Percentiles rank a stretch among this genome's conserved stretches.
phyloP scores from a whole-genome alignment of 2,329 filamentous ascomycete genomes.

The Calonectria pseudoreteaudii region DNA sequence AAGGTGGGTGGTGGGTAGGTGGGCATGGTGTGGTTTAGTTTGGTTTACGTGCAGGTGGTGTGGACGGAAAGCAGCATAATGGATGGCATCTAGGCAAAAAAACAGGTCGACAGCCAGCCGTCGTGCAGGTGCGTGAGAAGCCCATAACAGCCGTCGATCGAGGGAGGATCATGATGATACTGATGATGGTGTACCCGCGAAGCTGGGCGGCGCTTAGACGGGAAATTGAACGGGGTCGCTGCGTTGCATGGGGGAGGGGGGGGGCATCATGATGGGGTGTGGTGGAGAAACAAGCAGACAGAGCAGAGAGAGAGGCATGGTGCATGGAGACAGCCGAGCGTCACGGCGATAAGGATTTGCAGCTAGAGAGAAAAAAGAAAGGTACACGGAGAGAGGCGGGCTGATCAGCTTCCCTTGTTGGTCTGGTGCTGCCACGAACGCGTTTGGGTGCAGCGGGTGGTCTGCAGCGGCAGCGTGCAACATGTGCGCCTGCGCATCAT shows the following conservation, averaged over 20 bases:
- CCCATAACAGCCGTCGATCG: slow-evolving; percentile 27
- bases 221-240: slow-evolving; percentile 42
- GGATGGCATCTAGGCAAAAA: too few relatives aligned
- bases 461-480: slow-evolving; percentile 29
- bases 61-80: neutral
- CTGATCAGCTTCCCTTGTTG: neutral
- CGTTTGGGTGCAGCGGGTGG: slow-evolving; percentile 19
- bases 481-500: slow-evolving; percentile 30
- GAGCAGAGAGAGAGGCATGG: neutral
- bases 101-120: slow-evolving; percentile 40
- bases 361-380: too few relatives aligned
- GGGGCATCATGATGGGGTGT: neutral
- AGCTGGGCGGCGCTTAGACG: slow-evolving; percentile 22
- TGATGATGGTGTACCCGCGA: neutral
- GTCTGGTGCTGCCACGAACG: slow-evolving; percentile 22
- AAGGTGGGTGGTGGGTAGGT: neutral
- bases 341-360: slow-evolving; percentile 12
- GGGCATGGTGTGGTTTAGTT: slow-evolving; percentile 1
- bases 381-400: neutral
- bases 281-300: neutral
- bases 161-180: neutral
- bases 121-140: slow-evolving; percentile 31
- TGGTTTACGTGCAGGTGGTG: slow-evolving; percentile 3
- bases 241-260: slow-evolving; percentile 41
- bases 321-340: slow-evolving; percentile 1